A percentile compares a stretch with the other conserved stretches of the same genome.
These are phyloP conservation scores for Lactifluus piperatus DNA, from an alignment of 768 basidiomycete species.

Conservation along the genomic window DNA sequence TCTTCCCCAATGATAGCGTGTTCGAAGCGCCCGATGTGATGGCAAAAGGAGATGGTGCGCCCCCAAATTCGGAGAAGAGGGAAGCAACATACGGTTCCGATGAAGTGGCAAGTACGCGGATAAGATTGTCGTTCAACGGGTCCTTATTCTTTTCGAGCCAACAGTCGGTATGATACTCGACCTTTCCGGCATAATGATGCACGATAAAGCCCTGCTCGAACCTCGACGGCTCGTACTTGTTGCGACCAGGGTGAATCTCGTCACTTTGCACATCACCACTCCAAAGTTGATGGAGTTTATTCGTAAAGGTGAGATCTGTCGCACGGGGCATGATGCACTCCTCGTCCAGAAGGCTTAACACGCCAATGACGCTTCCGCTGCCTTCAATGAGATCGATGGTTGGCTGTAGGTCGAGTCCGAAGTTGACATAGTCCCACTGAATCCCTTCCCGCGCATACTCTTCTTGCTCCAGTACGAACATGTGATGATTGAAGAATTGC, in stretches of 20 bases:
- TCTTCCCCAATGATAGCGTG: slow-evolving; percentile 46
- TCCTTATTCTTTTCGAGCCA: slow-evolving; percentile 99
- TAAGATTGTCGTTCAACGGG: slow-evolving; percentile 92
- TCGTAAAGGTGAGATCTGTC: slow-evolving; percentile 87
- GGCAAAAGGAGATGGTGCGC: slow-evolving; percentile 30
- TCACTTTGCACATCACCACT: slow-evolving; percentile 37
- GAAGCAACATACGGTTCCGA: slow-evolving; percentile 71
- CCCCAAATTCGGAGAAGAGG: slow-evolving; percentile 78
- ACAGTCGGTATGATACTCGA: slow-evolving; percentile 91
- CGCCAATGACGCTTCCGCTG: slow-evolving; percentile 63
- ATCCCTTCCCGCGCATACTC: slow-evolving; percentile 96
- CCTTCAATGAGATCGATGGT: slow-evolving; percentile 97
- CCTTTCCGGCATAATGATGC: slow-evolving; percentile 92
- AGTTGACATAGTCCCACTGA: slow-evolving; percentile 97
- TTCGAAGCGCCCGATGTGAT: slow-evolving; percentile 34
- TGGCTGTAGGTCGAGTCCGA: slow-evolving; percentile 93
- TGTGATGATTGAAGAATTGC: slow-evolving; percentile 98
- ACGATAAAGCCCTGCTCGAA: slow-evolving; percentile 94
- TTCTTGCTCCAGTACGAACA: slow-evolving; percentile 99
- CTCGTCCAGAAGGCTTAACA: slow-evolving; percentile 89
- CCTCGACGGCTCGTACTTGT: slow-evolving; percentile 78
- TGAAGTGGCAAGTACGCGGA: slow-evolving; percentile 77
- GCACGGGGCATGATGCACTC: slow-evolving; percentile 99
- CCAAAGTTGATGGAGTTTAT: slow-evolving; percentile 85
- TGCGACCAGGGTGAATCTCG: slow-evolving; percentile 58